Percentiles rank a stretch among this genome's conserved stretches.
These are phyloP conservation scores for Coniosporium tulheliwenetii DNA, from an alignment of 2,329 filamentous ascomycete species.

Conservation along the genomic window DNA sequence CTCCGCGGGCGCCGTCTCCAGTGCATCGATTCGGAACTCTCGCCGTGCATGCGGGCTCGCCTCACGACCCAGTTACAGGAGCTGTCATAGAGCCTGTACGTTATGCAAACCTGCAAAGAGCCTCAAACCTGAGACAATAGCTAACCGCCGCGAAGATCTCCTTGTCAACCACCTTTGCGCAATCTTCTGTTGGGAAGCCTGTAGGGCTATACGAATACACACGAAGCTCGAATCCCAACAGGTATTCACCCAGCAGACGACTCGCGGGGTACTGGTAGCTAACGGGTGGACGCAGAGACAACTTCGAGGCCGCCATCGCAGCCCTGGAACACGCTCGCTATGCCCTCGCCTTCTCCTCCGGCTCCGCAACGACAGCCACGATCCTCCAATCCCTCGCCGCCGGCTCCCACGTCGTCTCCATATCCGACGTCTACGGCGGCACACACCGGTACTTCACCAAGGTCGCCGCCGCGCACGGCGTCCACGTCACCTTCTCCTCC, in stretches of 20 bases:
- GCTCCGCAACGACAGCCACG: conserved; percentile 82
- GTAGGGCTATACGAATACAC: conserved; percentile 88
- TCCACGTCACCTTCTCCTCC: conserved; percentile 84
- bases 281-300: conserved; percentile 37
- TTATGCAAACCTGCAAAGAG: conserved; percentile 7
- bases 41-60: conserved; percentile 84
- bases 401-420: conserved; percentile 86
- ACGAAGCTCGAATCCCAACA: conserved; percentile 85
- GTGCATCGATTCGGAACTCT: conserved; percentile 77
- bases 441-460: conserved; percentile 99
- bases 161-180: conserved; percentile 91
- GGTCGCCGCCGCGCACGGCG: conserved; percentile 85
- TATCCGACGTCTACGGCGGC: conserved; percentile 94
- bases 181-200: conserved; percentile 73
- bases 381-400: conserved; percentile 85
- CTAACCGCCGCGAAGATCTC: conserved; percentile 46
- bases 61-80: conserved; percentile 79
- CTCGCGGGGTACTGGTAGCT: no score
- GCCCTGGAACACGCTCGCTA: conserved; percentile 85
- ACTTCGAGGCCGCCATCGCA: conserved; percentile 85
- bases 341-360: conserved; percentile 86
- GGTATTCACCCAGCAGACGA: conserved; percentile 16
- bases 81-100: conserved; percentile 76
- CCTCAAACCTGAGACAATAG: conserved; percentile 4
- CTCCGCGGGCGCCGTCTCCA: conserved; percentile 56